Conservation (phyloP, 2,329 filamentous ascomycete genomes). For the Claviceps spartinae region DNA sequence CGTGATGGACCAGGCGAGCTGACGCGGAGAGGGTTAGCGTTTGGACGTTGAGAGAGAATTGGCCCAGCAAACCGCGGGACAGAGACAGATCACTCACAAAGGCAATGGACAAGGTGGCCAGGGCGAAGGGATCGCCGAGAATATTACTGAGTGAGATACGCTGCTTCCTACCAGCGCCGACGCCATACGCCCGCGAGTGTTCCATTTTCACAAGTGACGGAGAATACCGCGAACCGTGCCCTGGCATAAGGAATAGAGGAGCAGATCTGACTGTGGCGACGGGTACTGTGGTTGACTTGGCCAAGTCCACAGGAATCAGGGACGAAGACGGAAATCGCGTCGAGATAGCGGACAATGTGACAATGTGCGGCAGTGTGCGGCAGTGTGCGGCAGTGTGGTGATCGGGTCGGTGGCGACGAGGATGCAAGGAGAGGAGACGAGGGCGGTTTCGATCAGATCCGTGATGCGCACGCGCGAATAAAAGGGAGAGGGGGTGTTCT, state of each 20-base stretch:
- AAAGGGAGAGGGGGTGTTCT: background rate
- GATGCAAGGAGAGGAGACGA: background rate
- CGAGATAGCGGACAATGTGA: background rate
- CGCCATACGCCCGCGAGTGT: conserved; percentile 45
- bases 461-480: background rate
- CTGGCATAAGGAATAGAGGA: conserved; percentile 47
- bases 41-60: background rate
- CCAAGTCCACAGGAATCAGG: background rate
- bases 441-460: conserved; percentile 1
- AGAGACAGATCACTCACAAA: conserved; percentile 32
- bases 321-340: background rate
- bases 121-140: conserved; percentile 87
- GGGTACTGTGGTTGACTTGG: background rate
- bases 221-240: conserved; percentile 58
- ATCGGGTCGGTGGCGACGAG: background rate
- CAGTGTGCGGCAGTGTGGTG: background rate
- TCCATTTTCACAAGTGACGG: conserved; percentile 75
- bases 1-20: conserved; percentile 92
- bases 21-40: background rate
- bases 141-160: conserved; percentile 59
- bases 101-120: conserved; percentile 86
- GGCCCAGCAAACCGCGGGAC: background rate
- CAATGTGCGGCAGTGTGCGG: too few relatives aligned
- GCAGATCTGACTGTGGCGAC: background rate
- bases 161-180: conserved; percentile 48